Evolutionary conservation across 2,329 filamentous ascomycete genomes (phyloP).

Genomic region (Blastomyces silverae): DNA sequence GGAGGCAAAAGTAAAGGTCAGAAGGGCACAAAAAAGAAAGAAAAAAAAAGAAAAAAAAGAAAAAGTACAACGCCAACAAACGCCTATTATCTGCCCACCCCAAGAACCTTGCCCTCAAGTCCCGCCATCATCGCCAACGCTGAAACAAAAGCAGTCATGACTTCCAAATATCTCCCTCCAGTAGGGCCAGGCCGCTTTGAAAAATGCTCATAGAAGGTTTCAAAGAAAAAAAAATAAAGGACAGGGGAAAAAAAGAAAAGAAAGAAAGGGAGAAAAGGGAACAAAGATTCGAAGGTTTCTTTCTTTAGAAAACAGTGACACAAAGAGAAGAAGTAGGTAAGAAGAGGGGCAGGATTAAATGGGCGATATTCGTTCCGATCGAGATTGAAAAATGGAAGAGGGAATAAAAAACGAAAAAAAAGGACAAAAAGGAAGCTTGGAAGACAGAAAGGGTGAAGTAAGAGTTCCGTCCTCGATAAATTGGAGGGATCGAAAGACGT

Average conservation of each 20-base stretch:
- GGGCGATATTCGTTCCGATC: not conserved
- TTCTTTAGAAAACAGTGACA: not conserved
- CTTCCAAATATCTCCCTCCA: not conserved
- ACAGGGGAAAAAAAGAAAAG: not conserved
- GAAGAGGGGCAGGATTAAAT: not conserved
- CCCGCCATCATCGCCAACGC: conserved; percentile 5
- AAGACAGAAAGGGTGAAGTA: not conserved
- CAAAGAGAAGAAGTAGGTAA: not conserved
- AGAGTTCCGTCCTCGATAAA: not conserved
- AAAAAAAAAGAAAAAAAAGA: not conserved
- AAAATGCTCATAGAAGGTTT: not conserved
- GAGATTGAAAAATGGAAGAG: not conserved
- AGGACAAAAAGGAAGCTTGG: not conserved
- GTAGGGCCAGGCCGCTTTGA: not conserved
- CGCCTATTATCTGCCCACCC: not conserved
- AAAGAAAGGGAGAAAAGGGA: not conserved
- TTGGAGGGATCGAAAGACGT: not conserved
- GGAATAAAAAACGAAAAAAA: not conserved
- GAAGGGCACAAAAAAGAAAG: not conserved
- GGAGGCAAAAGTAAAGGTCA: not conserved
- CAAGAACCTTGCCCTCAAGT: not conserved
- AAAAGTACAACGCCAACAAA: conserved; percentile 1
- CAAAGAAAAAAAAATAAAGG: not conserved
- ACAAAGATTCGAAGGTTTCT: not conserved
- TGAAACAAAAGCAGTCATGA: conserved; percentile 9